These are phyloP conservation scores for Hibiscus mutabilis DNA, from an alignment of 345 rosid species.

Conservation along the genomic window DNA sequence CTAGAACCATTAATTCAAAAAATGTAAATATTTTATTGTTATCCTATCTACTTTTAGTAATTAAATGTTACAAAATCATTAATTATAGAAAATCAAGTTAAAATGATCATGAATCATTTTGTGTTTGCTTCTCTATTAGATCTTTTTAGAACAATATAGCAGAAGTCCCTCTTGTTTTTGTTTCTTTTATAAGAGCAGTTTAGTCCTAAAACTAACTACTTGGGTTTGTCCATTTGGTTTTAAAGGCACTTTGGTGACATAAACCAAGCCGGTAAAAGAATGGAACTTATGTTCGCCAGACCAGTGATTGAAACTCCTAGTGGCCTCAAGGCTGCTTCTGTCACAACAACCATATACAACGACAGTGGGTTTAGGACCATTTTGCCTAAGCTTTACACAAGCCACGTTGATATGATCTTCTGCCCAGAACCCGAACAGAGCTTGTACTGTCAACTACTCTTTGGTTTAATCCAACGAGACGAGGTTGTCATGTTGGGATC, in stretches of 20 bases:
- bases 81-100: too few species aligned
- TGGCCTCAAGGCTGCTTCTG: constrained; percentile 48
- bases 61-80: too few species aligned
- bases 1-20: too few species aligned
- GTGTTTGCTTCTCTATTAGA: too few species aligned
- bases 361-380: constrained; percentile 39
- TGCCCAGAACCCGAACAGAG: constrained; percentile 59
- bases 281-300: constrained; percentile 48
- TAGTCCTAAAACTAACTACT: too few species aligned
- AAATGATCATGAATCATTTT: too few species aligned
- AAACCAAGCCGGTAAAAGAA: constrained; percentile 45
- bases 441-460: constrained; percentile 20
- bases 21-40: too few species aligned
- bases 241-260: constrained; percentile 46
- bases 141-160: too few species aligned
- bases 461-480: constrained; percentile 21
- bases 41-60: too few species aligned
- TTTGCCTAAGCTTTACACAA: constrained; percentile 40
- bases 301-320: constrained; percentile 52
- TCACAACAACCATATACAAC: constrained; percentile 44
- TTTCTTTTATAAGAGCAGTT: too few species aligned
- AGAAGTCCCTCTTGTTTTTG: too few species aligned
- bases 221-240: too few species aligned
- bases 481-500: constrained; percentile 43
- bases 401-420: constrained; percentile 49